Percentiles rank a stretch among this genome's conserved stretches.
These are phyloP conservation scores for Mortierella claussenii DNA, from an alignment of 192 early-diverging fungal species.

Conservation along the genomic window DNA sequence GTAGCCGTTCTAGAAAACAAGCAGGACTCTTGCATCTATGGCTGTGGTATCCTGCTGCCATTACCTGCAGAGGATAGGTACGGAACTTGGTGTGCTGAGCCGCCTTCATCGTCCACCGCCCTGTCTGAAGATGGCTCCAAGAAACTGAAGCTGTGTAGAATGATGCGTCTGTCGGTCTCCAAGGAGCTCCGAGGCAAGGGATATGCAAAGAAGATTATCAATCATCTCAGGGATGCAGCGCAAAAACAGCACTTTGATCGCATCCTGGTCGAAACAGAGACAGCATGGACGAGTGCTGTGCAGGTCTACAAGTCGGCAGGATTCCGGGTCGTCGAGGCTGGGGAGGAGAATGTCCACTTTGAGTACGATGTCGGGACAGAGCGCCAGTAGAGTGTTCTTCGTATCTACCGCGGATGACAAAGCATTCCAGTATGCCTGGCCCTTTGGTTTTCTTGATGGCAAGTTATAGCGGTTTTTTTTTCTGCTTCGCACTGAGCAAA, in stretches of 20 bases:
- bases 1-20: slow-evolving; percentile 24
- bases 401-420: too few species aligned
- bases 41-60: slow-evolving; percentile 40
- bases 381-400: too few species aligned
- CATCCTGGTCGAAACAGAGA: slow-evolving; percentile 39
- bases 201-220: slow-evolving; percentile 25
- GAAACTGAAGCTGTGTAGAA: slow-evolving; percentile 16
- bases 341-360: slow-evolving; percentile 20
- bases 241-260: slow-evolving; percentile 13
- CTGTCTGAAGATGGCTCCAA: background rate
- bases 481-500: background rate
- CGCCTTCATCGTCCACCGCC: background rate
- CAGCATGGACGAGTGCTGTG: slow-evolving; percentile 32
- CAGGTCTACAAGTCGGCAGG: slow-evolving; percentile 23
- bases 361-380: slow-evolving; percentile 19
- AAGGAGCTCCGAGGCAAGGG: slow-evolving; percentile 29
- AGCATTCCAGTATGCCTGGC: too few species aligned
- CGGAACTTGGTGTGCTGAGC: slow-evolving; percentile 32
- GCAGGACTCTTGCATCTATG: background rate
- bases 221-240: slow-evolving; percentile 10
- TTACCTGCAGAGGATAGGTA: slow-evolving; percentile 40
- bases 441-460: slow-evolving; percentile 4
- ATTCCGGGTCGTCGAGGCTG: slow-evolving; percentile 17
- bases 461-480: slow-evolving; percentile 5
- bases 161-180: slow-evolving; percentile 39